Evolutionary conservation across 257 asterid genomes (phyloP).

Genomic region (Eucommia ulmoides): DNA sequence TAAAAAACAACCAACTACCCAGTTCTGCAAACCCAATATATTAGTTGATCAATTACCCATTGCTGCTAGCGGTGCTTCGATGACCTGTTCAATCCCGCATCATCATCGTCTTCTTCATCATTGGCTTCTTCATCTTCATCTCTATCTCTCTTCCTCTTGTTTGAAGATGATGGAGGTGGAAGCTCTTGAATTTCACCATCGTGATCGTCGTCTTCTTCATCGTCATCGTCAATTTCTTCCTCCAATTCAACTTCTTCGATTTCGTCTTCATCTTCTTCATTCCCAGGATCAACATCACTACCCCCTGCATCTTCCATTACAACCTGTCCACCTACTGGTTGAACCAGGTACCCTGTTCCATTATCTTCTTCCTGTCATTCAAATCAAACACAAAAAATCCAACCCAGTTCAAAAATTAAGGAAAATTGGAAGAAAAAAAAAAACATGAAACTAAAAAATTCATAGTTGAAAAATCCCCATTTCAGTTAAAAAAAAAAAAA

Average conservation of each 20-base stretch:
- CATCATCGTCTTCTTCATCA: conserved; percentile 10
- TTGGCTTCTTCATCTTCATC: conserved; percentile 13
- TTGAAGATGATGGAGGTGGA: conserved; percentile 41
- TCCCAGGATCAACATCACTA: conserved; percentile 27
- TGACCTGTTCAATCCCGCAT: conserved; percentile 33
- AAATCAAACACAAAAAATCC: conserved; percentile 2
- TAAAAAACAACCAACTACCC: too few species aligned
- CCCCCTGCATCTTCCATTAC: conserved; percentile 27
- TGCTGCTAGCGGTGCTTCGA: conserved; percentile 31
- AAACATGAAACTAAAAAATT: neutral
- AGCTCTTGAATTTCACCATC: conserved; percentile 77
- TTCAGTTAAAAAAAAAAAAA: too few species aligned
- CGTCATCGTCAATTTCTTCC: conserved; percentile 33
- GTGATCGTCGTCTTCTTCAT: too few species aligned
- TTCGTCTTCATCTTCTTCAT: conserved; percentile 25
- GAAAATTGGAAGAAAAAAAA: neutral
- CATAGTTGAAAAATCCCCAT: neutral
- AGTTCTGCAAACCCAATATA: too few species aligned
- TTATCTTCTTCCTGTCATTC: conserved; percentile 67
- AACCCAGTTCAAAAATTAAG: neutral
- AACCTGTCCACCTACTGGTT: conserved; percentile 51
- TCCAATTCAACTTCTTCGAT: conserved; percentile 22
- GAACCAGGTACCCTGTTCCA: conserved; percentile 55
- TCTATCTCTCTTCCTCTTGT: conserved; percentile 44
- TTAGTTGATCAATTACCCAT: too few species aligned